phyloP scores from a whole-genome alignment of 2,329 filamentous ascomycete species.

The Beauveria sp. region DNA sequence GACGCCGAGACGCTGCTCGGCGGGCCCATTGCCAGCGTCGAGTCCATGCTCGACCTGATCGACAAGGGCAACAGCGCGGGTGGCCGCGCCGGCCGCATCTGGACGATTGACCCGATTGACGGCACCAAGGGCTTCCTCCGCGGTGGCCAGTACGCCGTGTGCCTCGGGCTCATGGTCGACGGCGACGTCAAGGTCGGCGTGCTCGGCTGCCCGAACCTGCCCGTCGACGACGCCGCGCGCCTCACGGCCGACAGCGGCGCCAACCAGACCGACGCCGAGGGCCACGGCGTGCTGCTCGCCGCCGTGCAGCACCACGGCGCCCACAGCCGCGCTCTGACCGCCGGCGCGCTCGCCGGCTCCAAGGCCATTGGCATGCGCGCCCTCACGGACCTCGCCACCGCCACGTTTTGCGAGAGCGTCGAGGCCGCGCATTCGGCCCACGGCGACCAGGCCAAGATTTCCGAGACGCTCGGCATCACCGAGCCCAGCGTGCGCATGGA shows the following conservation, averaged over 20 bases:
- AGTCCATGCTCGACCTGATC: slow-evolving; percentile 60
- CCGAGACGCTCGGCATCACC: slow-evolving; percentile 77
- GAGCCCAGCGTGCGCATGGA: slow-evolving; percentile 91
- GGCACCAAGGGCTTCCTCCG: slow-evolving; percentile 96
- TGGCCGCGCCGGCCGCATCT: slow-evolving; percentile 70
- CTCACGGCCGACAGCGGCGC: slow-evolving; percentile 61
- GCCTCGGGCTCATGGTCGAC: slow-evolving; percentile 84
- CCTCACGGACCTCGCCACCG: slow-evolving; percentile 64
- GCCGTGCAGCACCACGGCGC: slow-evolving; percentile 75
- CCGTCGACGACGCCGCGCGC: slow-evolving; percentile 63
- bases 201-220: slow-evolving; percentile 90
- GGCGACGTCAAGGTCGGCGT: slow-evolving; percentile 92
- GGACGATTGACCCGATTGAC: slow-evolving; percentile 96
- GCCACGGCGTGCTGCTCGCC: slow-evolving; percentile 81
- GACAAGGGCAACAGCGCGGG: slow-evolving; percentile 64
- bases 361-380: slow-evolving; percentile 73
- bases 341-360: slow-evolving; percentile 39
- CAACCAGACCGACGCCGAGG: slow-evolving; percentile 61
- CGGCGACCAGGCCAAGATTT: slow-evolving; percentile 74
- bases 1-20: slow-evolving; percentile 56
- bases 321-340: slow-evolving; percentile 63
- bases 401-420: slow-evolving; percentile 94
- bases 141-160: slow-evolving; percentile 95
- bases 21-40: slow-evolving; percentile 58
- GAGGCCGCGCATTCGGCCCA: slow-evolving; percentile 90